These are phyloP conservation scores for Paraphysoderma sedebokerense DNA, from an alignment of 371 early-diverging fungal genomes.

Conservation along the genomic window DNA sequence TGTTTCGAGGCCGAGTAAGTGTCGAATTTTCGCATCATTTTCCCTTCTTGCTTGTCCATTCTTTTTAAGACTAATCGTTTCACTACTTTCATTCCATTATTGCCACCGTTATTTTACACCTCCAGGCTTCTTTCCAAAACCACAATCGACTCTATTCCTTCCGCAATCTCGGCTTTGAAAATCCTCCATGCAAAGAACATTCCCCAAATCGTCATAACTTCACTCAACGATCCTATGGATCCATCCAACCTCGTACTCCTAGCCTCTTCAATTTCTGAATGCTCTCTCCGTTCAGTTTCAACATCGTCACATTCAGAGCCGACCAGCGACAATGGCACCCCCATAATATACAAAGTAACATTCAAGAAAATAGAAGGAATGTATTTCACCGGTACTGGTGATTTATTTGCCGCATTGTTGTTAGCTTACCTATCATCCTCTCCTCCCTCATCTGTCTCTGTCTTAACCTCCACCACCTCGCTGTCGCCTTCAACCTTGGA, in stretches of 20 bases:
- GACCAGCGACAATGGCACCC: conserved; percentile 4
- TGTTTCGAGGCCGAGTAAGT: conserved; percentile 75
- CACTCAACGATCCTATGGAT: conserved; percentile 10
- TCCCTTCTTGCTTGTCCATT: neutral
- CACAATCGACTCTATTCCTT: conserved; percentile 23
- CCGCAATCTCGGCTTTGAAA: conserved; percentile 46
- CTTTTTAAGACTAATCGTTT: neutral
- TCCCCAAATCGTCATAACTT: conserved; percentile 56
- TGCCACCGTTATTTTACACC: no score
- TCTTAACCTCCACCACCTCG: neutral
- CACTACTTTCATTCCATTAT: no score
- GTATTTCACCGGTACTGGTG: conserved; percentile 84
- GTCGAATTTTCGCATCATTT: neutral
- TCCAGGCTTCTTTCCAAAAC: conserved; percentile 44
- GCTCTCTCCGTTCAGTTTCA: conserved; percentile 17
- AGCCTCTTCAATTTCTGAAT: conserved; percentile 3
- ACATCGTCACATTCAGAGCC: conserved; percentile 6
- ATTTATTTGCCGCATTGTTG: conserved; percentile 60
- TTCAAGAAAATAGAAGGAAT: conserved; percentile 60
- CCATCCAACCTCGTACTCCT: conserved; percentile 8
- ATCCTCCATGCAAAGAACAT: conserved; percentile 25
- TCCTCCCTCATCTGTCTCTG: conserved; percentile 1
- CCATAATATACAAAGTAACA: conserved; percentile 36
- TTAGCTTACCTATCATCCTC: conserved; percentile 31
- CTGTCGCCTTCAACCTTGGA: neutral